Evolutionary conservation across 2,329 filamentous ascomycete genomes (phyloP).

Genomic region (Neurospora crassa): DNA sequence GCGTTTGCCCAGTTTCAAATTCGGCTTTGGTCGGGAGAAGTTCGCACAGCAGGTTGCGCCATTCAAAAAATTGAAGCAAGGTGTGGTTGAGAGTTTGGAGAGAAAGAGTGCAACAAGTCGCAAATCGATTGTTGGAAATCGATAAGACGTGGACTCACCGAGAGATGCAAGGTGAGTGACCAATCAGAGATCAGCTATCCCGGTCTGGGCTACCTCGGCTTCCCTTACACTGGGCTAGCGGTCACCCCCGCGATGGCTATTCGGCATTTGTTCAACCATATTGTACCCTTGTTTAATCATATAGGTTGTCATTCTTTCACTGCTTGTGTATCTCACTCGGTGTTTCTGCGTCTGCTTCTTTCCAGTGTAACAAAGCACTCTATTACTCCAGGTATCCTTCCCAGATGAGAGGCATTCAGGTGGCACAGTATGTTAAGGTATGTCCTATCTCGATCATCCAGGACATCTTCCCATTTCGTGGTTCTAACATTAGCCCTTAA

Average conservation of each 20-base stretch:
- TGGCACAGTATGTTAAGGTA: conserved; percentile 26
- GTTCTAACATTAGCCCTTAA: not conserved
- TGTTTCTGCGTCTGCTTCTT: not conserved
- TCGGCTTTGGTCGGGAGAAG: not conserved
- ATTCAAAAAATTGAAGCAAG: not conserved
- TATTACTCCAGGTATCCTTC: not conserved
- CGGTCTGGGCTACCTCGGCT: conserved; percentile 14
- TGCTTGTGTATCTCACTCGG: not conserved
- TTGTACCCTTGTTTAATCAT: not conserved
- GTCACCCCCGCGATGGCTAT: not conserved
- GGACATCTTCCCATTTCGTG: not conserved
- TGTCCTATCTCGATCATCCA: not conserved
- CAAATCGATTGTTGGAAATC: not conserved
- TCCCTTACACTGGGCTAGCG: conserved; percentile 8
- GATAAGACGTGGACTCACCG: conserved; percentile 10
- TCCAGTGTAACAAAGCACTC: not conserved
- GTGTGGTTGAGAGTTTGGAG: not conserved
- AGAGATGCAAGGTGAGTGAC: conserved; percentile 12
- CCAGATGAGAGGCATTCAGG: conserved; percentile 26
- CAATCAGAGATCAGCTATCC: conserved; percentile 12
- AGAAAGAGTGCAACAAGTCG: not conserved
- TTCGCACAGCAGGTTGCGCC: not conserved
- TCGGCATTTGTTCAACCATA: not conserved
- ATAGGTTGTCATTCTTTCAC: not conserved
- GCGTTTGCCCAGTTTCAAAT: not conserved